Evolutionary conservation across 352 stramenopile species (phyloP).

Genomic region (Thalassiosira mediterranea): DNA sequence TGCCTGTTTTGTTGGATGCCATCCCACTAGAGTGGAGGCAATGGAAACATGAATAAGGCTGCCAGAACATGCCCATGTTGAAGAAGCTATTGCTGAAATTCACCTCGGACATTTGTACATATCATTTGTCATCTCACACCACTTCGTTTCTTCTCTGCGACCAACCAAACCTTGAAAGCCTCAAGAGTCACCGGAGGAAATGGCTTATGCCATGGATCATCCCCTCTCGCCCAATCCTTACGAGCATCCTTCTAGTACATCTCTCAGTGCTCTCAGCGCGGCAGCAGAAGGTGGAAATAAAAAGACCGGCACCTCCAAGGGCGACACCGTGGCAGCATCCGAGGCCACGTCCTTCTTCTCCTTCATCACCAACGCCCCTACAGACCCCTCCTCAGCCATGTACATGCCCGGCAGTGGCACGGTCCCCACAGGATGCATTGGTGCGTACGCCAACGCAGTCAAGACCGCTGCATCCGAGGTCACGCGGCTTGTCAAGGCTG

Average conservation of each 20-base stretch:
- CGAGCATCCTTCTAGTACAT: constrained; percentile 33
- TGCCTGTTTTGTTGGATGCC: no score
- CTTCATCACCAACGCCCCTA: constrained; percentile 20
- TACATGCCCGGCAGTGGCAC: constrained; percentile 27
- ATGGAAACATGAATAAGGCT: no score
- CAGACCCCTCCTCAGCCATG: background rate
- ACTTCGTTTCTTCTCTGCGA: no score
- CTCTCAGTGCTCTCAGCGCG: background rate
- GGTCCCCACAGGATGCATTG: constrained; percentile 69
- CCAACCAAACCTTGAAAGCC: no score
- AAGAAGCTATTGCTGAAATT: no score
- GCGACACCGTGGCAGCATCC: background rate
- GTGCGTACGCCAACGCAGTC: constrained; percentile 64
- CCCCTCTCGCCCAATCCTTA: constrained; percentile 62
- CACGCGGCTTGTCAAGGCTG: constrained; percentile 41
- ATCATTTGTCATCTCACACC: no score
- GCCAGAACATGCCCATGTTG: no score
- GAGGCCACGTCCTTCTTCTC: constrained; percentile 20
- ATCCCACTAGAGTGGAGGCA: no score
- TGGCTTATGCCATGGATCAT: constrained; percentile 31
- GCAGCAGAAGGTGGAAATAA: constrained; percentile 7
- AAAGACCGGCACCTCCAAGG: background rate
- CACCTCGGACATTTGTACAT: no score
- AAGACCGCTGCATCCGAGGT: constrained; percentile 43
- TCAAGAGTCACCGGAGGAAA: constrained; percentile 11